Conservation (phyloP, 306 rosid genomes). For the Parietaria judaica region DNA sequence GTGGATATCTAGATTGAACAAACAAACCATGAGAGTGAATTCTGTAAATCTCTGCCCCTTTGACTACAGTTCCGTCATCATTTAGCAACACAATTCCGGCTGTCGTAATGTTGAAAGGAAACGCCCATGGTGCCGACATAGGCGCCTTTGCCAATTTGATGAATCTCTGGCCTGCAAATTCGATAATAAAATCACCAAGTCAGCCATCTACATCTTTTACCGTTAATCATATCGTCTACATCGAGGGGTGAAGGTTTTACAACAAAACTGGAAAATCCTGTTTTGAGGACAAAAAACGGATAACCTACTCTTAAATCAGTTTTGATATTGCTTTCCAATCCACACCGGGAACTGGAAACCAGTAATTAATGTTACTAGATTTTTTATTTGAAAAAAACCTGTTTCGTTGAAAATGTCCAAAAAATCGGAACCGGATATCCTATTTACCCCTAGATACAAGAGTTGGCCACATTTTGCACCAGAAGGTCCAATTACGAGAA, state of each 20-base stretch:
- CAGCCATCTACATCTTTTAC: not conserved
- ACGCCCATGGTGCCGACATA: slow-evolving; percentile 70
- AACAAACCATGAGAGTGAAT: slow-evolving; percentile 72
- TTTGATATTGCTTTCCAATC: too few relatives aligned
- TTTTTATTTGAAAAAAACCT: too few relatives aligned
- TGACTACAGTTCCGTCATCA: slow-evolving; percentile 55
- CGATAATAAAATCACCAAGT: slow-evolving; percentile 16
- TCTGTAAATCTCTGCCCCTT: slow-evolving; percentile 56
- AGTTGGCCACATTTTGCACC: too few relatives aligned
- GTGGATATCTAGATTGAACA: slow-evolving; percentile 12
- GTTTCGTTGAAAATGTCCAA: too few relatives aligned
- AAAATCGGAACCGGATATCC: too few relatives aligned
- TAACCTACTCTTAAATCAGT: too few relatives aligned
- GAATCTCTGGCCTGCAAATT: slow-evolving; percentile 57
- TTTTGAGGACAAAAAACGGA: too few relatives aligned
- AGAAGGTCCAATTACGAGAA: too few relatives aligned
- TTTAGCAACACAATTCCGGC: slow-evolving; percentile 58
- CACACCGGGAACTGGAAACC: too few relatives aligned
- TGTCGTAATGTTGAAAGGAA: slow-evolving; percentile 60
- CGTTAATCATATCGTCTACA: not conserved
- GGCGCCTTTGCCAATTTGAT: slow-evolving; percentile 87
- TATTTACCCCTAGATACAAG: too few relatives aligned
- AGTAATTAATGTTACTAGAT: too few relatives aligned
- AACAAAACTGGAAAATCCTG: not conserved
- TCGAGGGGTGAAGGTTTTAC: too few relatives aligned